A percentile compares a stretch with the other conserved stretches of the same genome.
Evolutionary conservation across 352 stramenopile species (phyloP).

Genomic region (Phytophthora pisi): DNA sequence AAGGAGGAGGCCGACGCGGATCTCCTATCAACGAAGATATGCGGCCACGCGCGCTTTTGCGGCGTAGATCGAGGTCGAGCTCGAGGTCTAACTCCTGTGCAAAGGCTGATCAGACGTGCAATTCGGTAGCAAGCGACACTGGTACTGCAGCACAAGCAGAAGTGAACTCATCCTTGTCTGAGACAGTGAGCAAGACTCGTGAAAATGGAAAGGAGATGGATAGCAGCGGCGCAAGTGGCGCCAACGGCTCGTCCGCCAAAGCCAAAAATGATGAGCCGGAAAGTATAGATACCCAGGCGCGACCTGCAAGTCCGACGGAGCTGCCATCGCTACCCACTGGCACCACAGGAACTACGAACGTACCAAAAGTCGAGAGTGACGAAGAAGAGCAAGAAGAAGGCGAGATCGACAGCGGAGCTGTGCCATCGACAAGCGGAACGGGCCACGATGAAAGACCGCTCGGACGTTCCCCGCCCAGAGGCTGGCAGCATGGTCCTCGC

Average conservation of each 20-base stretch:
- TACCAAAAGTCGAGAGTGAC: conserved; percentile 7
- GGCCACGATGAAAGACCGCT: background rate
- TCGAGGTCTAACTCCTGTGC: conserved; percentile 16
- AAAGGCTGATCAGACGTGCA: background rate
- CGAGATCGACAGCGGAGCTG: conserved; percentile 23
- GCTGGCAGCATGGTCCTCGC: conserved; percentile 9
- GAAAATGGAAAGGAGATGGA: background rate
- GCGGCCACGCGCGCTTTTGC: background rate
- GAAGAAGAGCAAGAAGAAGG: conserved; percentile 28
- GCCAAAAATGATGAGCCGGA: background rate
- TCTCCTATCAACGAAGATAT: background rate
- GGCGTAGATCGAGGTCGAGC: conserved; percentile 13
- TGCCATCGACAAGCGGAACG: background rate
- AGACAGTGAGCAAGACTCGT: background rate
- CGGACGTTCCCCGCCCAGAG: conserved; percentile 2
- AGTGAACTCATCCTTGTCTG: background rate
- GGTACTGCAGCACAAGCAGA: background rate
- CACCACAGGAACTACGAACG: background rate
- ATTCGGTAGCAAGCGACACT: background rate
- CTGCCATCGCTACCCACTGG: background rate
- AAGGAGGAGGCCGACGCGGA: background rate
- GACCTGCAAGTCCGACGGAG: background rate
- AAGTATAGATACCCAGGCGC: background rate
- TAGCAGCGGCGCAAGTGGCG: background rate
- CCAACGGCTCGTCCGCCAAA: background rate